Base-by-base conservation (phyloP, 2,329 filamentous ascomycete species). In the Cyphellophora europaea region DNA sequence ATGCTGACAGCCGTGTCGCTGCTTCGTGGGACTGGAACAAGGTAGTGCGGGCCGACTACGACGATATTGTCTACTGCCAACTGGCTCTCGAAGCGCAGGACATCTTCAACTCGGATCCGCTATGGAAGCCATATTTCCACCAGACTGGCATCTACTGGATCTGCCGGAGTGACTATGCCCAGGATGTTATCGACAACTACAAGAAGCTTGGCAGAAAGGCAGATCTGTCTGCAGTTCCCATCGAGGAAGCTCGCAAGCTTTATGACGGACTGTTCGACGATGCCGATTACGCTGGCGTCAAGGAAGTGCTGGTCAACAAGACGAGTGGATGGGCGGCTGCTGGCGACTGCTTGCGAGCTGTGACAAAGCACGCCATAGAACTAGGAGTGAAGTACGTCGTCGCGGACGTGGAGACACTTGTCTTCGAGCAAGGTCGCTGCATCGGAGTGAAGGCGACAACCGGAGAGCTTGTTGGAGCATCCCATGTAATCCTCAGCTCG, bases 251-350 rank as follows among this genome's bases (percentile, higher is more conserved):
- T 23, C 65, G 68, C 30, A 57, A 59, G 47, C 45, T 76, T 36
- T 77, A 74, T 40, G 66, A 63, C 3, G 75, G 75, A 0, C 49
- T 79, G 2, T 79, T 79, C 38, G 63, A 69, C 6, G 66, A 74
- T 28, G 73, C 75, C 2, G 72, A 79, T 37, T 79, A 77, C 47
- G 61, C 59, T 0, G 72, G 65, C 2, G 73, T 71, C 30, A 73
- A 69, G 45, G 69, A 76, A 45, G 72, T 79, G 3, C 59, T 77
- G 11, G 56, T 79, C 29, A 79, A 79, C 58, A 69, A 64, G 40
- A 68, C 63, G 19, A 74, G 71, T 51, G 76, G 76, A 1, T 80
- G 74, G 72, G 74, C 67, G 5, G 72, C 72, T n/a, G 76, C 77
- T 2, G 72, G 71, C 3, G 72, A 77, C 44, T 65, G 66, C 18